These are phyloP conservation scores for Earliella scabrosa DNA, from an alignment of 1,284 basidiomycete species.

Conservation along the genomic window DNA sequence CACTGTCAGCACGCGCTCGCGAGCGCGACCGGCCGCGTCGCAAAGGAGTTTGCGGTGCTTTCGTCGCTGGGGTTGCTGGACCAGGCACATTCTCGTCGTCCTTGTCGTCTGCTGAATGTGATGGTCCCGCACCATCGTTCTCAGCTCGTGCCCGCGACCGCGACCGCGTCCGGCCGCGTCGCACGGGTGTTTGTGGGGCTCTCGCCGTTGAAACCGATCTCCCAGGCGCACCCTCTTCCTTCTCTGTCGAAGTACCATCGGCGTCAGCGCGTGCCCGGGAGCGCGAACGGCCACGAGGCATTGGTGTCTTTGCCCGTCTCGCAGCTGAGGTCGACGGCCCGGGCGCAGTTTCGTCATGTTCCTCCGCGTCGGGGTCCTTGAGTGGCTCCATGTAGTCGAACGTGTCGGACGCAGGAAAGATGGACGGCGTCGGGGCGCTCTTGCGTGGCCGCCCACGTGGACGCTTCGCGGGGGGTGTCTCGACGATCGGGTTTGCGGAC, in stretches of 20 bases:
- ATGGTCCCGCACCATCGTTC: too few species aligned
- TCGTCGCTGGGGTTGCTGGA: not conserved
- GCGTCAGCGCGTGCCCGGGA: not conserved
- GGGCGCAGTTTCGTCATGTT: too few species aligned
- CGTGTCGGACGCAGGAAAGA: not conserved
- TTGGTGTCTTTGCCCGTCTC: too few species aligned
- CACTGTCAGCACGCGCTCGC: too few species aligned
- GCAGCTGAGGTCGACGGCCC: not conserved
- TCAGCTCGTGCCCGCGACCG: not conserved
- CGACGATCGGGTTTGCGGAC: slow-evolving; percentile 2
- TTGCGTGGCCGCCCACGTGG: slow-evolving; percentile 16
- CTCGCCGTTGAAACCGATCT: too few species aligned
- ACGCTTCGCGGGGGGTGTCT: slow-evolving; percentile 11
- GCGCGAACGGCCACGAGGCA: not conserved
- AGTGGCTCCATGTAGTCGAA: slow-evolving; percentile 20
- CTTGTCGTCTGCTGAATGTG: not conserved
- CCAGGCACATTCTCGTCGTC: not conserved
- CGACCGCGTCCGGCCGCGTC: not conserved
- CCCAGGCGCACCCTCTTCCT: not conserved
- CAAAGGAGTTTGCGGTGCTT: too few species aligned
- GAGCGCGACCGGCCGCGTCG: not conserved
- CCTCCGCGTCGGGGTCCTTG: slow-evolving; percentile 14
- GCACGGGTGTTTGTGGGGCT: too few species aligned
- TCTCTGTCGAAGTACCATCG: too few species aligned
- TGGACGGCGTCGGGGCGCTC: slow-evolving; percentile 11